phyloP scores from a whole-genome alignment of 345 rosid species.

The Syzygium aqueum region DNA sequence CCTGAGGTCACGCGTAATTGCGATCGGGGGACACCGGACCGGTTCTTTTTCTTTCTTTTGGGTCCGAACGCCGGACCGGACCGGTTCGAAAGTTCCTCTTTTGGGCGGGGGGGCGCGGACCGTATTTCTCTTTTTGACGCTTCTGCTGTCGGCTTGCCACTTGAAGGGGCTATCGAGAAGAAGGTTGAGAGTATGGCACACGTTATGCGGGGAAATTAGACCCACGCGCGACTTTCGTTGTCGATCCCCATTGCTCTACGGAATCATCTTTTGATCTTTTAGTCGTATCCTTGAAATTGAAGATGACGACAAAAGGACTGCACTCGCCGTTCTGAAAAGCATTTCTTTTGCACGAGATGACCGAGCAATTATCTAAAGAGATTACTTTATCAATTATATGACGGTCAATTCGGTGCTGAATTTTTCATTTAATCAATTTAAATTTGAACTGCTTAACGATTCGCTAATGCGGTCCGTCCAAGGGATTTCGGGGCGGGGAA shows the following conservation, averaged over 20 bases:
- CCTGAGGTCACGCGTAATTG: neutral
- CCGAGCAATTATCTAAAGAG: accelerated
- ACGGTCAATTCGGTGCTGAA: too few species aligned
- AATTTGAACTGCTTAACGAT: neutral
- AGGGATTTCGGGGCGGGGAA: neutral
- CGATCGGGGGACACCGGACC: neutral
- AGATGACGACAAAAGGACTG: neutral
- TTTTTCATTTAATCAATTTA: too few species aligned
- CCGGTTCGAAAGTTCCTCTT: neutral
- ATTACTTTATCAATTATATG: too few species aligned
- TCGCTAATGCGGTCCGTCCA: accelerated
- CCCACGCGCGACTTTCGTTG: neutral
- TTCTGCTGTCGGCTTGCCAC: neutral
- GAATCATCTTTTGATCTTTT: neutral
- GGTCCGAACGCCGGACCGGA: too few species aligned
- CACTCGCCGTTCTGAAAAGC: neutral
- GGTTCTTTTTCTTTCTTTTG: too few species aligned
- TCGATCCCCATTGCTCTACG: neutral
- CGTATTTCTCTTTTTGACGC: neutral
- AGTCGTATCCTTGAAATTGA: neutral
- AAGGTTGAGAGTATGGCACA: neutral
- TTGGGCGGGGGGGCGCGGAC: too few species aligned
- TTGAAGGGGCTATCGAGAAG: neutral
- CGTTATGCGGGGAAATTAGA: neutral
- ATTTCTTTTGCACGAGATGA: accelerated